phyloP scores from a whole-genome alignment of 106 monocot species.

The Apostasia shenzhenica region DNA sequence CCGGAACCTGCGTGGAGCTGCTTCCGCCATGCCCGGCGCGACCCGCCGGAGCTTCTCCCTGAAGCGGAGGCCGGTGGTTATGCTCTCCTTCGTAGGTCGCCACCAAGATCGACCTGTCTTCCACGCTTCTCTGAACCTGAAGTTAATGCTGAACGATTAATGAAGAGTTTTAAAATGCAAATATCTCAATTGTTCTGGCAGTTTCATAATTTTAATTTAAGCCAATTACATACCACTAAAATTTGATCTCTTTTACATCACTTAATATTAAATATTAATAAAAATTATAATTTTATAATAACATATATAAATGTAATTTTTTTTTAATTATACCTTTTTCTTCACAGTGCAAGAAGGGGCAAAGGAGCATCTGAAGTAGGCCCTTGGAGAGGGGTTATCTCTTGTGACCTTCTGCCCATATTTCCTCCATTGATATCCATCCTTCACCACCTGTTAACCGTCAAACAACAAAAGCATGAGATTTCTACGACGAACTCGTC shows the following conservation, averaged over 20 bases:
- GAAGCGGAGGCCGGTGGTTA: slow-evolving; percentile 4
- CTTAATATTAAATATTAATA: too few species aligned
- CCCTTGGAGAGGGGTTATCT: slow-evolving; percentile 22
- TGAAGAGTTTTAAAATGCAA: neutral
- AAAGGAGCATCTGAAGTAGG: slow-evolving; percentile 23
- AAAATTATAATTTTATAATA: neutral
- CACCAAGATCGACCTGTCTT: slow-evolving; percentile 14
- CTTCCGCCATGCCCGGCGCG: neutral
- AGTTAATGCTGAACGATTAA: neutral
- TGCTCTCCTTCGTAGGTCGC: slow-evolving; percentile 28
- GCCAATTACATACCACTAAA: neutral
- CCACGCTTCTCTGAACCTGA: slow-evolving; percentile 21
- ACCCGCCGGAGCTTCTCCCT: neutral
- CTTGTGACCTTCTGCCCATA: slow-evolving; percentile 27
- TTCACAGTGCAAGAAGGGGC: slow-evolving; percentile 20
- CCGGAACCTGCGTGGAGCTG: neutral
- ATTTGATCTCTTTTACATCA: too few species aligned
- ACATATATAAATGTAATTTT: neutral
- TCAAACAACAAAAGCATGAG: neutral
- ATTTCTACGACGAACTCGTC: too few species aligned
- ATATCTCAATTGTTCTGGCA: neutral
- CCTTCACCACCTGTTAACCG: slow-evolving; percentile 11
- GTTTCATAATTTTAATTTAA: too few species aligned
- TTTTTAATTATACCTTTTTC: slow-evolving; percentile 10
- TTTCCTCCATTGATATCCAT: slow-evolving; percentile 30